These are phyloP conservation scores for Blepharisma stoltei DNA, from an alignment of 73 alveolate species.

Conservation along the genomic window DNA sequence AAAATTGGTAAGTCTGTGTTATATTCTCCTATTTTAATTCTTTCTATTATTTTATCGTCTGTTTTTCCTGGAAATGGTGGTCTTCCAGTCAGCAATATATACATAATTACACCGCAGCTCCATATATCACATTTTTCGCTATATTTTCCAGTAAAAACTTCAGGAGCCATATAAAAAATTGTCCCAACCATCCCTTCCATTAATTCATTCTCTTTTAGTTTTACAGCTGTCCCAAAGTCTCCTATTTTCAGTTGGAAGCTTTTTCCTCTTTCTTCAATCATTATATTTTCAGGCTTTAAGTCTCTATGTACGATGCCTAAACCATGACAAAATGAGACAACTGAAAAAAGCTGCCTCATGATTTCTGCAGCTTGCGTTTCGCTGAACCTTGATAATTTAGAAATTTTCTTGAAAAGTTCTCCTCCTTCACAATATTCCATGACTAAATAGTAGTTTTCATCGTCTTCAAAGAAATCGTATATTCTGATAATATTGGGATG, in stretches of 20 bases:
- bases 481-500: conserved; percentile 16
- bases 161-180: conserved; percentile 85
- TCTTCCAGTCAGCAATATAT: conserved; percentile 66
- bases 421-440: conserved; percentile 26
- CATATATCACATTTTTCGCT: conserved; percentile 86
- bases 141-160: conserved; percentile 65
- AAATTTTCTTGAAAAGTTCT: conserved; percentile 7
- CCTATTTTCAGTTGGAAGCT: conserved; percentile 34
- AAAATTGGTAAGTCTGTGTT: too few relatives aligned
- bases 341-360: conserved; percentile 51
- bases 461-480: conserved; percentile 25
- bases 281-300: conserved; percentile 53
- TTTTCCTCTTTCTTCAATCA: conserved; percentile 35
- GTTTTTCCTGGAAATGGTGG: conserved; percentile 70
- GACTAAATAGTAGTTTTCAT: neutral
- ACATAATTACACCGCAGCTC: conserved; percentile 82
- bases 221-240: conserved; percentile 61
- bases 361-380: conserved; percentile 2
- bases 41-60: conserved; percentile 56
- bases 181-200: conserved; percentile 88
- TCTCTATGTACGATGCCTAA: conserved; percentile 61
- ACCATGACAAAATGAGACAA: conserved; percentile 50
- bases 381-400: neutral
- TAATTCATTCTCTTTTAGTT: conserved; percentile 47
- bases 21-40: conserved; percentile 46